A percentile compares a stretch with the other conserved stretches of the same genome.
Evolutionary conservation across 2,329 filamentous ascomycete species (phyloP).

Genomic region (Dactylellina sp.): DNA sequence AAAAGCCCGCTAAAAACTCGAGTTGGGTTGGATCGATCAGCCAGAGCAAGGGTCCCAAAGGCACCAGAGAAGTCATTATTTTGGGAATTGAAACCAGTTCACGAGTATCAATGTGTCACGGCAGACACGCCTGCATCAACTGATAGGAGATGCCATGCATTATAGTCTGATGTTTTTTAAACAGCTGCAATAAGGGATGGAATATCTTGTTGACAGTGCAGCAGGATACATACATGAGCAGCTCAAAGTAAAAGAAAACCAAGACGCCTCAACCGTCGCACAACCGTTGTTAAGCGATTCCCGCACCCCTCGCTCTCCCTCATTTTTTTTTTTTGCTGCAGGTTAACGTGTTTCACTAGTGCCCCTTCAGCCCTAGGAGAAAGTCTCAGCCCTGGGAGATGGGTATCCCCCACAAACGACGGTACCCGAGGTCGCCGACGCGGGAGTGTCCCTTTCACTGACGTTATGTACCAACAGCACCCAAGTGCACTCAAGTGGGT

Average conservation of each 20-base stretch:
- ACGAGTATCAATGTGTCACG: background rate
- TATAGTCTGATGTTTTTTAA: constrained; percentile 30
- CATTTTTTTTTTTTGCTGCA: constrained; percentile 23
- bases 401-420: constrained; percentile 51
- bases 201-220: constrained; percentile 41
- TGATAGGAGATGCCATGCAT: background rate
- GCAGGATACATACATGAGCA: background rate
- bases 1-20: background rate
- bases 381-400: constrained; percentile 56
- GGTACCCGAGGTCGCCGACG: constrained; percentile 56
- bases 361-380: constrained; percentile 55
- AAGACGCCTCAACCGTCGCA: constrained; percentile 56
- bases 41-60: constrained; percentile 15
- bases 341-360: constrained; percentile 37
- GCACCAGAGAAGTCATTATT: constrained; percentile 1
- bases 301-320: constrained; percentile 52
- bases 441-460: constrained; percentile 45
- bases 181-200: constrained; percentile 15
- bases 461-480: constrained; percentile 28
- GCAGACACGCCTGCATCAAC: background rate
- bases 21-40: background rate
- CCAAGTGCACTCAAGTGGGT: constrained; percentile 16
- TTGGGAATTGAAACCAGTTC: background rate
- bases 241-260: constrained; percentile 1
- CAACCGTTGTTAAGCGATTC: constrained; percentile 57